These are phyloP conservation scores for Linum usitatissimum DNA, from an alignment of 345 rosid genomes.

Conservation along the genomic window DNA sequence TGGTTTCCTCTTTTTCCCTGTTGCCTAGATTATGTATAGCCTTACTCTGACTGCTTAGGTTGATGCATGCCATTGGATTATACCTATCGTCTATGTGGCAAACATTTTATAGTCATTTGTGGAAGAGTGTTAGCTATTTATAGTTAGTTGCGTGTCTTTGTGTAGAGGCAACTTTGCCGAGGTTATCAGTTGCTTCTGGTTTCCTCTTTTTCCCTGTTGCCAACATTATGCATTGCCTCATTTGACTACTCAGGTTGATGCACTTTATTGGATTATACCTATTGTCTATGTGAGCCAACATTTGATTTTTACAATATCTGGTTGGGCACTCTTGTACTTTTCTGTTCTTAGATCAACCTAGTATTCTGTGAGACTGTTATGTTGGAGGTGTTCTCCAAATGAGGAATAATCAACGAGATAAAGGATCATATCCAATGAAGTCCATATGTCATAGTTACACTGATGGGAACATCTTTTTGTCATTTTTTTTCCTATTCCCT, in stretches of 20 bases:
- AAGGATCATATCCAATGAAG: conserved; percentile 28
- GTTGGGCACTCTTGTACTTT: neutral
- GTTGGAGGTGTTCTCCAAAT: conserved; percentile 11
- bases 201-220: conserved; percentile 51
- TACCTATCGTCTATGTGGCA: neutral
- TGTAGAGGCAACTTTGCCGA: conserved; percentile 20
- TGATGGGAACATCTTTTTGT: conserved; percentile 17
- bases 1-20: conserved; percentile 43
- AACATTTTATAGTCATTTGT: conserved; percentile 4
- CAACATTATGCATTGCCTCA: conserved; percentile 18
- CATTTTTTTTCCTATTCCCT: neutral
- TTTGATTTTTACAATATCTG: neutral
- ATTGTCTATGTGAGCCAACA: conserved; percentile 6
- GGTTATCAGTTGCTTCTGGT: conserved; percentile 27
- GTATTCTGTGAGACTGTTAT: neutral
- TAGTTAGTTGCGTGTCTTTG: too few species aligned
- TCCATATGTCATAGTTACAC: conserved; percentile 37
- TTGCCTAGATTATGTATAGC: conserved; percentile 29
- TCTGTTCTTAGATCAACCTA: neutral
- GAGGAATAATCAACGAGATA: conserved; percentile 24
- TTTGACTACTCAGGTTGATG: conserved; percentile 12
- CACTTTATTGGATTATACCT: conserved; percentile 2
- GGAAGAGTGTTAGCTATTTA: too few species aligned
- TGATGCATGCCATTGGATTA: conserved; percentile 7
- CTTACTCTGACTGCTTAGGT: conserved; percentile 10